phyloP scores from a whole-genome alignment of 106 monocot species.

The Agapanthus africanus region DNA sequence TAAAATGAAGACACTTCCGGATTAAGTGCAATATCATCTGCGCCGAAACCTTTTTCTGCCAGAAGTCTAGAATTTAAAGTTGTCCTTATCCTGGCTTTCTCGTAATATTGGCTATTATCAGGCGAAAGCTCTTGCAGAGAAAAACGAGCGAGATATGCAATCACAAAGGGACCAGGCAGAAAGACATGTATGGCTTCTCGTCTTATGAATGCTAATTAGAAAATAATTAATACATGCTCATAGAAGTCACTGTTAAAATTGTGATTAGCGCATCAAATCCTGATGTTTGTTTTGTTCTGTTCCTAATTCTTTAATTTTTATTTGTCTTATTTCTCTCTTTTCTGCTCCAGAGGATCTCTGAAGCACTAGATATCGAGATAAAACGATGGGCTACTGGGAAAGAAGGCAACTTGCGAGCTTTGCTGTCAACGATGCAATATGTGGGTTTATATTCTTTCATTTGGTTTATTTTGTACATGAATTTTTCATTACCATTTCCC shows the following conservation, averaged over 20 bases:
- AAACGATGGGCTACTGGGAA: slow-evolving; percentile 92
- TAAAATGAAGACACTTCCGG: too few relatives aligned
- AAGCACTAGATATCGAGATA: slow-evolving; percentile 80
- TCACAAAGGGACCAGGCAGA: slow-evolving; percentile 54
- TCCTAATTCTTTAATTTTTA: too few relatives aligned
- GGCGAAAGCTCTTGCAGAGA: slow-evolving; percentile 88
- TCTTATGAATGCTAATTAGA: too few relatives aligned
- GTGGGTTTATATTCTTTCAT: slow-evolving; percentile 32
- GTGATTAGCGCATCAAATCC: neutral
- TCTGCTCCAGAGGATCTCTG: slow-evolving; percentile 61
- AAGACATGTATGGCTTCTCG: slow-evolving; percentile 58
- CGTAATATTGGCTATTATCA: too few relatives aligned
- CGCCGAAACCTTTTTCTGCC: too few relatives aligned
- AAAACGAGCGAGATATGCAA: slow-evolving; percentile 78
- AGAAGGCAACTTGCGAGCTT: slow-evolving; percentile 89
- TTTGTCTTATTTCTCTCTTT: neutral
- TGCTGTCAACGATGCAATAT: slow-evolving; percentile 94
- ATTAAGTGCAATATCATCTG: too few relatives aligned
- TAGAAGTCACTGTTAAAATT: too few relatives aligned
- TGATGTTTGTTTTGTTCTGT: too few relatives aligned
- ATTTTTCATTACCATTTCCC: neutral
- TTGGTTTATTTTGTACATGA: neutral
- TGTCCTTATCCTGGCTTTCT: too few relatives aligned
- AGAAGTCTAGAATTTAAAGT: too few relatives aligned
- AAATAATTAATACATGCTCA: too few relatives aligned